Evolutionary conservation across 495 filamentous ascomycete genomes (phyloP).

Genomic region (Platismatia glauca): DNA sequence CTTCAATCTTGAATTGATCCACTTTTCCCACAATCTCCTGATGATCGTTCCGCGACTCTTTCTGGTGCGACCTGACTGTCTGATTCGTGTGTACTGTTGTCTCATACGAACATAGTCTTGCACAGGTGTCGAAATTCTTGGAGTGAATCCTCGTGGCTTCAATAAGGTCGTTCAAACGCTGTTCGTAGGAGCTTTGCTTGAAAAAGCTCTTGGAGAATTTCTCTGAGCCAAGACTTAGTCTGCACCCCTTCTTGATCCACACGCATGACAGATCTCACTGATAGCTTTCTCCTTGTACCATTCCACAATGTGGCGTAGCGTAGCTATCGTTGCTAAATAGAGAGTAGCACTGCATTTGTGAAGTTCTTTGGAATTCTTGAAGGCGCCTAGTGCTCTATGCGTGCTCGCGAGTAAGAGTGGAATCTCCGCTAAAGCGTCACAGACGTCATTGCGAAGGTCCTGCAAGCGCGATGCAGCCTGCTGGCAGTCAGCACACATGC

Average conservation of each 20-base stretch:
- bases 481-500: neutral
- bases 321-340: neutral
- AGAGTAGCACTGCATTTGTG: slow-evolving; percentile 1
- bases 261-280: neutral
- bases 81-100: neutral
- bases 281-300: slow-evolving; percentile 12
- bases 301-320: slow-evolving; percentile 4
- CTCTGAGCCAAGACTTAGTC: neutral
- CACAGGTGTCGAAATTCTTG: neutral
- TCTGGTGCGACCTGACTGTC: neutral
- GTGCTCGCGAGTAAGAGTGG: neutral
- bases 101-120: slow-evolving; percentile 3
- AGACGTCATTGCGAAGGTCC: neutral
- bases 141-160: neutral
- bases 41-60: neutral
- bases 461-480: slow-evolving; percentile 4
- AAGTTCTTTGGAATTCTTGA: slow-evolving; percentile 7
- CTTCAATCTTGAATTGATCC: neutral
- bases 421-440: slow-evolving; percentile 6
- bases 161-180: neutral
- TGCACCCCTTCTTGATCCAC: no score
- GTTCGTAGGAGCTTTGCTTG: slow-evolving; percentile 6
- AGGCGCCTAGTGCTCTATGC: neutral
- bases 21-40: neutral
- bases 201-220: slow-evolving; percentile 2